A percentile compares a stretch with the other conserved stretches of the same genome.
Conservation (phyloP, 352 stramenopile genomes). For the Salisapilia sapeloensis region DNA sequence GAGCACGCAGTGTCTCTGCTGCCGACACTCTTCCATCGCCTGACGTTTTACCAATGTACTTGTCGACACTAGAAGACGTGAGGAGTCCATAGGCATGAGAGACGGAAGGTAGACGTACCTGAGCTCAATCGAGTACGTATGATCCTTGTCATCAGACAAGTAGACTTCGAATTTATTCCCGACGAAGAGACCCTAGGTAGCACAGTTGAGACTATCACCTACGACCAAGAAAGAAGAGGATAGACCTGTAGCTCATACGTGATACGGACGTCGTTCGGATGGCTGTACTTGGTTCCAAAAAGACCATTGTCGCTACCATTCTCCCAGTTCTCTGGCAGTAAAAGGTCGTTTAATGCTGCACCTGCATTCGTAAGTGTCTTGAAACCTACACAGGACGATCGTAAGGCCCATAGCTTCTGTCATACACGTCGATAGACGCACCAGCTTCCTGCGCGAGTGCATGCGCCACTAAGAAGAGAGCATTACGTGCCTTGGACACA, state of each 20-base stretch:
- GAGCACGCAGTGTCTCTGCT: constrained; percentile 23
- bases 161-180: constrained; percentile 65
- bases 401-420: background rate
- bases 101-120: too few relatives aligned
- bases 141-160: constrained; percentile 39
- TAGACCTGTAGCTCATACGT: constrained; percentile 46
- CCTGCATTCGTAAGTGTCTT: constrained; percentile 7
- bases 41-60: constrained; percentile 9
- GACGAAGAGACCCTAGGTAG: constrained; percentile 44
- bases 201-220: background rate
- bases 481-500: constrained; percentile 32
- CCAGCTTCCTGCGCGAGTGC: constrained; percentile 49
- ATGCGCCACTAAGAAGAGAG: constrained; percentile 54
- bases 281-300: constrained; percentile 33
- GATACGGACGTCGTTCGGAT: constrained; percentile 25
- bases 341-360: constrained; percentile 11
- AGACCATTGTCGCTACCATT: constrained; percentile 35
- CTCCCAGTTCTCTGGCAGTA: constrained; percentile 34
- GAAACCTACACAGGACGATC: constrained; percentile 13
- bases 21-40: constrained; percentile 11
- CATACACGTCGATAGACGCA: constrained; percentile 10
- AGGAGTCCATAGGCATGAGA: background rate
- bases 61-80: constrained; percentile 9
- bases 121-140: constrained; percentile 60
- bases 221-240: background rate